phyloP scores from a whole-genome alignment of 202 grass and related monocot genomes.

The Bolboschoenoplectus hybrid region DNA sequence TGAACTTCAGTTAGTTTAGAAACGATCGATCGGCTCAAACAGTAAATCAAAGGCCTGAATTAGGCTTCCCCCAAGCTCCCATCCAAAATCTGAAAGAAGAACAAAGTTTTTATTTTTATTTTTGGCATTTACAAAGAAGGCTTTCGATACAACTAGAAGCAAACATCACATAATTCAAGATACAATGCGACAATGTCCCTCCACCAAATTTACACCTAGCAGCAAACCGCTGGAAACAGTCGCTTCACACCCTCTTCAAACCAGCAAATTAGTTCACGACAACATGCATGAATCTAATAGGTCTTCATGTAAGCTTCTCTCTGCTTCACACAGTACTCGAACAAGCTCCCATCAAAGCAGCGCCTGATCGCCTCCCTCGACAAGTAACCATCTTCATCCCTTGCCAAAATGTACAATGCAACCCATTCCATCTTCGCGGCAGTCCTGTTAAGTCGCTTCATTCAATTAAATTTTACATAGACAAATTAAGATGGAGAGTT shows the following conservation, averaged over 20 bases:
- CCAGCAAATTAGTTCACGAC: neutral
- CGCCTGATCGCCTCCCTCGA: slow-evolving; percentile 38
- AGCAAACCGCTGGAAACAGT: neutral
- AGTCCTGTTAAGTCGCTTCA: neutral
- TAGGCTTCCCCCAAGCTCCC: no score
- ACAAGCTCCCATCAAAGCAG: slow-evolving; percentile 42
- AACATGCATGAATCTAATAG: neutral
- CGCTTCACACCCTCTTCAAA: neutral
- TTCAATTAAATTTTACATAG: neutral
- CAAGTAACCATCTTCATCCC: slow-evolving; percentile 41
- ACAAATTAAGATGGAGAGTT: neutral
- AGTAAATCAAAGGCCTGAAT: no score
- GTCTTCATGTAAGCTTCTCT: slow-evolving; percentile 35
- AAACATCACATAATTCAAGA: neutral
- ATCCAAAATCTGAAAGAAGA: no score
- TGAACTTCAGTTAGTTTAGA: no score
- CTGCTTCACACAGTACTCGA: slow-evolving; percentile 44
- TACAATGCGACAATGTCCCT: neutral
- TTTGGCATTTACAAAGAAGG: no score
- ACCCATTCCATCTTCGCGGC: slow-evolving; percentile 22
- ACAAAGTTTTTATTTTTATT: no score
- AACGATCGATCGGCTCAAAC: no score
- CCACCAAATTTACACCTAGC: neutral
- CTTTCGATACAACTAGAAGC: neutral
- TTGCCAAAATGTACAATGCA: slow-evolving; percentile 35